phyloP scores from a whole-genome alignment of 345 rosid genomes.

The Eucalyptus brandiana region DNA sequence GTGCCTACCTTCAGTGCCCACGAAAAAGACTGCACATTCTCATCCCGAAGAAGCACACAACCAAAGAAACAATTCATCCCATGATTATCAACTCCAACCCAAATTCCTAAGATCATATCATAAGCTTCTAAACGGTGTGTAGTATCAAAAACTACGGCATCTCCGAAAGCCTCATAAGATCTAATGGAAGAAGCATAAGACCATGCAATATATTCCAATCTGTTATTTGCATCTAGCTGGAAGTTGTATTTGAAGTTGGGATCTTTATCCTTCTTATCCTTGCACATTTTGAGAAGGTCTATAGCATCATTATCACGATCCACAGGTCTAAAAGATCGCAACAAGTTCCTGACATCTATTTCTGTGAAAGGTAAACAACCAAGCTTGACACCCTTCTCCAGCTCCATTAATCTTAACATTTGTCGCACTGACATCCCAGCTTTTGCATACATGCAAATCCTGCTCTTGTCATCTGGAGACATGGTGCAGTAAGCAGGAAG shows the following conservation, averaged over 20 bases:
- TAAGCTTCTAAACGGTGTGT: slow-evolving; percentile 40
- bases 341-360: slow-evolving; percentile 44
- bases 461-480: slow-evolving; percentile 40
- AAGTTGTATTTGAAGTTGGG: slow-evolving; percentile 37
- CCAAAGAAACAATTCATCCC: slow-evolving; percentile 39
- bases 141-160: slow-evolving; percentile 41
- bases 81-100: slow-evolving; percentile 50
- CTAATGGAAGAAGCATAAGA: slow-evolving; percentile 38
- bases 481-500: slow-evolving; percentile 40
- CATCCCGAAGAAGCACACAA: slow-evolving; percentile 41
- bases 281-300: slow-evolving; percentile 50
- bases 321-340: slow-evolving; percentile 44
- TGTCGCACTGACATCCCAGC: slow-evolving; percentile 71
- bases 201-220: slow-evolving; percentile 49
- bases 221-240: slow-evolving; percentile 32
- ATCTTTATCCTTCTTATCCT: slow-evolving; percentile 36
- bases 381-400: slow-evolving; percentile 58
- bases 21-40: slow-evolving; percentile 40
- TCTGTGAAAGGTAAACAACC: slow-evolving; percentile 57
- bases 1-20: slow-evolving; percentile 55
- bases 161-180: slow-evolving; percentile 41
- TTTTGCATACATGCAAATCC: slow-evolving; percentile 52
- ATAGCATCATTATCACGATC: slow-evolving; percentile 34
- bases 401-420: slow-evolving; percentile 58
- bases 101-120: slow-evolving; percentile 48